Evolutionary conservation across 768 basidiomycete species (phyloP), one percentile per base, ranked within the genome.

Genomic region (Lactarius hengduanensis): DNA sequence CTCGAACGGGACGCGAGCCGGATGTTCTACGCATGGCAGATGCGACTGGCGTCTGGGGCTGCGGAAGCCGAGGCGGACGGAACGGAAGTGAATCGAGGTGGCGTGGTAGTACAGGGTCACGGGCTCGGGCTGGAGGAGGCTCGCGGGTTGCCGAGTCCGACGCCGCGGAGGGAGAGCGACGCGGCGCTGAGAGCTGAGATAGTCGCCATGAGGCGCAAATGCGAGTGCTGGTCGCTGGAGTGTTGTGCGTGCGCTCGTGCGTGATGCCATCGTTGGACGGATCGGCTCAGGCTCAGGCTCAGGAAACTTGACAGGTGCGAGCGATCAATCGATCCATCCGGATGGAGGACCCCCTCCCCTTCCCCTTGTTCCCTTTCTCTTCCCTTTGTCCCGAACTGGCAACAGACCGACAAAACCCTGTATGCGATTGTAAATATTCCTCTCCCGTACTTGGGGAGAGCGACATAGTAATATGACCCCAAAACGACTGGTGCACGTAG

Each of bases 1-100:
- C 80, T 92, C 92, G 57, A 95, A 95, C 73, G 92, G 91, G 18
- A 94, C 93, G 93, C 93, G 20, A 92, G 90, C 69, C 82, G 92
- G 71, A 89, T 89, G 67, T 93, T 92, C 81, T 88, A 94, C 72
- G 92, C 92, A 3, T 85, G 90, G 36, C 80, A 84, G 58, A 88
- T 88, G 6, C 26, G 26, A 26, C 81, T 26, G 88, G 57, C 79
- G 16, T 73, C 78, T 5, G 74, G 79, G 18, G 77, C 38, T 15
- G 13, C 1, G 2, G 38, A 4, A 13, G 38, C 13, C 38, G 15
- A 40, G 38, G 38, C 38, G 38, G 43, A 45, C 9, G 20, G 43
- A 8, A 8, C 43, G 9, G 43, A 45, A 18, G 20, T 45, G 8
- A 8, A 20, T 18, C 43, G 15, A 40, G 2, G 26, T 26, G 68